Conservation (phyloP, 371 early-diverging fungal genomes). For the Mortierella sp. region DNA sequence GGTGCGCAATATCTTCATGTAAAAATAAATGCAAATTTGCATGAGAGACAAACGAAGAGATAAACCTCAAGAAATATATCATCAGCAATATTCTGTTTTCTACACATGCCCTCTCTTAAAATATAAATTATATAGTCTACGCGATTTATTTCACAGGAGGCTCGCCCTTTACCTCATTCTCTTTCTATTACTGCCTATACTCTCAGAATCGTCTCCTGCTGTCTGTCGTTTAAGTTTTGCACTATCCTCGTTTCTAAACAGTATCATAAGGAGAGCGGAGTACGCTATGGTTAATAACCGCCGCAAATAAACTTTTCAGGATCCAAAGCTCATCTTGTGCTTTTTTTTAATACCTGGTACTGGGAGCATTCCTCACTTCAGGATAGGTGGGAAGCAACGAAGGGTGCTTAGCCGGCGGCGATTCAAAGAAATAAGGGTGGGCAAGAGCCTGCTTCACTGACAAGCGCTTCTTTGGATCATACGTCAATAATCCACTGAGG, state of each 20-base stretch:
- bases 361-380: constrained; percentile 67
- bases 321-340: not conserved
- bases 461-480: constrained; percentile 83
- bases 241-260: constrained; percentile 42
- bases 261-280: not conserved
- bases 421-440: constrained; percentile 84
- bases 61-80: no score
- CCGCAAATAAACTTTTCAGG: not conserved
- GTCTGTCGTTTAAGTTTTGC: constrained; percentile 45
- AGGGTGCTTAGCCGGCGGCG: constrained; percentile 73
- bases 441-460: constrained; percentile 78
- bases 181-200: constrained; percentile 33
- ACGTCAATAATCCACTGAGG: constrained; percentile 81
- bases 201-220: constrained; percentile 35
- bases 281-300: not conserved
- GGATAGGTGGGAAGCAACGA: constrained; percentile 76
- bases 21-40: no score
- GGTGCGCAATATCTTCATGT: no score
- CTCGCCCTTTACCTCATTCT: constrained; percentile 21
- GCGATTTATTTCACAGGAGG: not conserved
- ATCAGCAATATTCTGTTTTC: no score
- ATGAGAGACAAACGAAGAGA: no score
- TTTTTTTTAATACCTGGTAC: constrained; percentile 20
- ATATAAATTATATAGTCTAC: constrained; percentile 6
- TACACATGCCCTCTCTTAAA: no score